Base-by-base conservation (phyloP, 2,329 filamentous ascomycete species). In the Botrytis aclada region DNA sequence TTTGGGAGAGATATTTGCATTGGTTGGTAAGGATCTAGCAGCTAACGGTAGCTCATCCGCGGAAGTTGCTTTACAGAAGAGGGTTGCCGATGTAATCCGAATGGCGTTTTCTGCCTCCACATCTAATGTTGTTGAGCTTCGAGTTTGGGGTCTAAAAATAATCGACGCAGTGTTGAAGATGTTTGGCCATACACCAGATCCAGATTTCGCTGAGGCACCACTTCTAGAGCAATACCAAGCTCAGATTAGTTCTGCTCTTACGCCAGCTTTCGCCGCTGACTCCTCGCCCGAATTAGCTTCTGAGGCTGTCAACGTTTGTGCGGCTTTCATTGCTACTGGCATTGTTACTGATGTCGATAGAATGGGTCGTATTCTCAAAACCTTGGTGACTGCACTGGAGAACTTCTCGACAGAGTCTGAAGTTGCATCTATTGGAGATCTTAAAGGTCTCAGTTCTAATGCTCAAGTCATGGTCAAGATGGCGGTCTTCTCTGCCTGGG, bases 401-500 rank as follows among this genome's bases (percentile, higher is more conserved):
- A 97, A 95, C 82, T 97, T 98, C 79, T 93, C 93, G 3, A 90
- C 88, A 63, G 93, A 97, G 75, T 86, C 88, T 1, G 93, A 97
- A 78, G 92, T 91, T 61, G 93, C 93, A 0, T 90, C 93, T 34
- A 98, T 99, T 80, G 96, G 96, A 25, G 97, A 99, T 77, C 86
- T 99, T 9, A 94, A 93, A 82, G 94, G 93, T 0, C 88, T 99
- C 29, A 98, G 95, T 80, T 94, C 95, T 2, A 99, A 99, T 81
- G 95, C 96, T 0, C 93, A 97, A 80, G 94, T 98, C 66, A 99
- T 99, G 96, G 94, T 99, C 72, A 97, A 97, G 82, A 96, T 98
- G 89, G 92, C 96, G 0, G 92, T 99, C 2, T 97, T 97, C 82
- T 96, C 95, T 1, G 96, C 95, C 1, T 99, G 96, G 96, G 97